These are phyloP conservation scores for Rhodotorula sp. DNA, from an alignment of 1,284 basidiomycete genomes.

Conservation along the genomic window DNA sequence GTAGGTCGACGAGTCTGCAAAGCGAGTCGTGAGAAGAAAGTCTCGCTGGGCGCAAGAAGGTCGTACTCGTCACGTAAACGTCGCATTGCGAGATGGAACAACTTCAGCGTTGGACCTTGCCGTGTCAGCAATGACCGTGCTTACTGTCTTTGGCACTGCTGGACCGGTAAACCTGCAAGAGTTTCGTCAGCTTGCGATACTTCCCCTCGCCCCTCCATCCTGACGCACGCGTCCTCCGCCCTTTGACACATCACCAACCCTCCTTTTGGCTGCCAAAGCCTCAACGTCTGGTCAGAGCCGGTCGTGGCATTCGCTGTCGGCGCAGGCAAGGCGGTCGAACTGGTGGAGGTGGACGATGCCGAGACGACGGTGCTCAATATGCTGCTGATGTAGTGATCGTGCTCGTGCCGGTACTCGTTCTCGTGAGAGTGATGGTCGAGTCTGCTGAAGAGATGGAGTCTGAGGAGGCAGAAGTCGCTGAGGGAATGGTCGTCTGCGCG, in stretches of 20 bases:
- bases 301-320: conserved; percentile 21
- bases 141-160: conserved; percentile 2
- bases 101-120: not conserved
- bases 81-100: not conserved
- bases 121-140: not conserved
- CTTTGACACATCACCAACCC: conserved; percentile 12
- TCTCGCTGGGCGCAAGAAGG: no score
- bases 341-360: not conserved
- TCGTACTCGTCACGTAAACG: conserved; percentile 18
- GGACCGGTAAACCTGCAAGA: conserved; percentile 8
- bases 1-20: conserved; percentile 19
- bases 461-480: not conserved
- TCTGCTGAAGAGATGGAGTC: not conserved
- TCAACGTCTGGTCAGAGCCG: not conserved
- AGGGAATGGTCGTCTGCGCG: not conserved
- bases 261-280: conserved; percentile 4
- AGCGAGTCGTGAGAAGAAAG: no score
- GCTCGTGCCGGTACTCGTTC: no score
- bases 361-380: conserved; percentile 1
- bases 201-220: no score
- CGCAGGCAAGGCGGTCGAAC: not conserved
- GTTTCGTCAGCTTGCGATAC: not conserved
- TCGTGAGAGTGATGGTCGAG: conserved; percentile 4
- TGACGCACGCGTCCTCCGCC: conserved; percentile 5
- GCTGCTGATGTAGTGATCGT: no score